A percentile compares a stretch with the other conserved stretches of the same genome.
Conservation (phyloP, 257 asterid genomes). For the Solanum appendiculatum region DNA sequence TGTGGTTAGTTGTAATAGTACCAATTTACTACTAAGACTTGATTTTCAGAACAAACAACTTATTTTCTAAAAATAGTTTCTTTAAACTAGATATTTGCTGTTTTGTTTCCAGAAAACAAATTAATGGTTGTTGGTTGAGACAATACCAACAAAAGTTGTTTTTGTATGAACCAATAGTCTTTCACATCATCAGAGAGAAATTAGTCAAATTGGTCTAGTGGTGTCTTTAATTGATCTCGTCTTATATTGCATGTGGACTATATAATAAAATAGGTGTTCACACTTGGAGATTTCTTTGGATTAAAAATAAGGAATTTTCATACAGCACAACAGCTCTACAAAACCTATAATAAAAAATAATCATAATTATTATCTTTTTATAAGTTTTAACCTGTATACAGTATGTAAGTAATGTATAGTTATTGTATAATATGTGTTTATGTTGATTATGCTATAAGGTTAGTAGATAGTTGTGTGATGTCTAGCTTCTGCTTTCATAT, state of each 20-base stretch:
- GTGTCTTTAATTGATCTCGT: neutral
- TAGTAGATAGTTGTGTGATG: neutral
- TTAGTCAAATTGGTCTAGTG: neutral
- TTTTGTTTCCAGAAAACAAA: neutral
- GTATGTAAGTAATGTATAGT: neutral
- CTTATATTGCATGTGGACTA: neutral
- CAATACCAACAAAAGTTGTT: neutral
- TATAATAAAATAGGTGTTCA: neutral
- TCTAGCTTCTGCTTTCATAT: neutral
- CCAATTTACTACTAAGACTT: neutral
- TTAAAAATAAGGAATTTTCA: neutral
- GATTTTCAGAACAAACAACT: neutral
- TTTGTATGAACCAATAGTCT: neutral
- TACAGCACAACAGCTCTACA: neutral
- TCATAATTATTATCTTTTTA: neutral
- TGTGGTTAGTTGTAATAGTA: neutral
- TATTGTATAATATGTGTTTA: neutral
- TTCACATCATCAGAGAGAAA: neutral
- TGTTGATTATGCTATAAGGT: neutral
- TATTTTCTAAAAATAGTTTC: neutral
- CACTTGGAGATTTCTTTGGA: neutral
- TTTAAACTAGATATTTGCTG: neutral
- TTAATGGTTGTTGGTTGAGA: neutral
- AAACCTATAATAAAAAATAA: neutral
- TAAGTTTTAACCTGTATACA: neutral